Conservation (phyloP, 202 grass and related monocot genomes). For the Saccharum hybrid region DNA sequence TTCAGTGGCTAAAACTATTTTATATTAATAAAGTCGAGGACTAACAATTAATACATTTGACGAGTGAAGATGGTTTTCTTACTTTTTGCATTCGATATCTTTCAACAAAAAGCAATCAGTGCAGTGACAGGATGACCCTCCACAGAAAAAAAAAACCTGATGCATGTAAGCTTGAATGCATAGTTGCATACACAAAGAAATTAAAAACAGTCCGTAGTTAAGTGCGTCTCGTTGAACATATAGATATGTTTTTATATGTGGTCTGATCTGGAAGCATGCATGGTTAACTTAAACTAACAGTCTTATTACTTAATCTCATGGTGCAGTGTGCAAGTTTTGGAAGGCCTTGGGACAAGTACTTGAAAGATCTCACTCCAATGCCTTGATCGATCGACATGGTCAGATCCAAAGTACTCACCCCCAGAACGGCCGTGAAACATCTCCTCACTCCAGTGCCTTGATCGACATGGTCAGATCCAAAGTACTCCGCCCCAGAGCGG, state of each 20-base stretch:
- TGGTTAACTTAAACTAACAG: conserved; percentile 59
- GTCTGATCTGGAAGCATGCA: conserved; percentile 10
- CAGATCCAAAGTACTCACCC: conserved; percentile 99
- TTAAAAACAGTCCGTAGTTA: conserved; percentile 17
- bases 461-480: conserved; percentile 99
- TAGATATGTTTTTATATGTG: conserved; percentile 49
- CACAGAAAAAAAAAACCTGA: neutral
- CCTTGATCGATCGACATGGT: conserved; percentile 93
- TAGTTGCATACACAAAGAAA: conserved; percentile 5
- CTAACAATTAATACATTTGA: neutral
- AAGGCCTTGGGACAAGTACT: conserved; percentile 99
- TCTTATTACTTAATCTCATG: conserved; percentile 59
- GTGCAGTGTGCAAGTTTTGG: conserved; percentile 60
- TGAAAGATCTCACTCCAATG: conserved; percentile 99
- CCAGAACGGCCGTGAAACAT: conserved; percentile 63
- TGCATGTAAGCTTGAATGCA: no score
- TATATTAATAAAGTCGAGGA: no score
- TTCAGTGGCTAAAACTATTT: no score
- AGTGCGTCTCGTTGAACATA: conserved; percentile 26
- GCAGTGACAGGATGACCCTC: neutral
- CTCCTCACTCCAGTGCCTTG: conserved; percentile 94
- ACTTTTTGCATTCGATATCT: neutral
- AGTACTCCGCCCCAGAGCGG: conserved; percentile 94
- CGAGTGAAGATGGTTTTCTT: neutral
- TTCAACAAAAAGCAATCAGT: neutral